These are phyloP conservation scores for Alternaria arbusti DNA, from an alignment of 2,329 filamentous ascomycete species.

Conservation along the genomic window DNA sequence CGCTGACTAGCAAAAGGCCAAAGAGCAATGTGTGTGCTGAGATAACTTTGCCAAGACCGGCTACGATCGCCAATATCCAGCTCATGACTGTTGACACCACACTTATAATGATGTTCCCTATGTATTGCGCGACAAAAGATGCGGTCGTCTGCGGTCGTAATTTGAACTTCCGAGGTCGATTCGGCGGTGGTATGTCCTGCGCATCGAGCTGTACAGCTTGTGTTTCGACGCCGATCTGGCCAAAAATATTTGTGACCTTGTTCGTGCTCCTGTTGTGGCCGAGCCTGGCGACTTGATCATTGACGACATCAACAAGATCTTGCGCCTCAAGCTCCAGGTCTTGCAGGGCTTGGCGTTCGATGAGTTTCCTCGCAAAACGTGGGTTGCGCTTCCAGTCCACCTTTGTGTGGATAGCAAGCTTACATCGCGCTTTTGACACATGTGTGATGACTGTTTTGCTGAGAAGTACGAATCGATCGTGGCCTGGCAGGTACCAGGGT, in stretches of 20 bases:
- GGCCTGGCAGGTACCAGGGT: constrained; percentile 85
- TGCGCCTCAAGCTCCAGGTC: constrained; percentile 76
- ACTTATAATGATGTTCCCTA: constrained; percentile 76
- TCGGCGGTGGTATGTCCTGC: constrained; percentile 46
- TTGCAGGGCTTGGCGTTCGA: constrained; percentile 72
- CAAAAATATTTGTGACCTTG: constrained; percentile 80
- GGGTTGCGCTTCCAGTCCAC: constrained; percentile 79
- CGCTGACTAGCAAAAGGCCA: constrained; percentile 69
- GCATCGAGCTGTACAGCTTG: constrained; percentile 60
- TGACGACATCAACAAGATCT: constrained; percentile 76
- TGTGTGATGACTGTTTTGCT: constrained; percentile 95
- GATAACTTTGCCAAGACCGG: constrained; percentile 70
- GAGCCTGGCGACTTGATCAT: constrained; percentile 77
- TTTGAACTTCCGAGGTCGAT: constrained; percentile 47
- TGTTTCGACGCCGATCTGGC: constrained; percentile 72
- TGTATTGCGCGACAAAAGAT: constrained; percentile 74
- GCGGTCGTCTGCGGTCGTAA: constrained; percentile 64
- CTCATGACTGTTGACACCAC: constrained; percentile 78
- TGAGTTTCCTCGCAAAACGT: constrained; percentile 54
- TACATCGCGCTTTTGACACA: constrained; percentile 88
- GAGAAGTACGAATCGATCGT: constrained; percentile 77
- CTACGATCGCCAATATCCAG: constrained; percentile 72
- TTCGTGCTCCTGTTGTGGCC: constrained; percentile 77
- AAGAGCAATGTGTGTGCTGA: constrained; percentile 79
- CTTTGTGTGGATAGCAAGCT: constrained; percentile 84